Evolutionary conservation across 345 rosid species (phyloP).

Genomic region (Leavenworthia alabamica): DNA sequence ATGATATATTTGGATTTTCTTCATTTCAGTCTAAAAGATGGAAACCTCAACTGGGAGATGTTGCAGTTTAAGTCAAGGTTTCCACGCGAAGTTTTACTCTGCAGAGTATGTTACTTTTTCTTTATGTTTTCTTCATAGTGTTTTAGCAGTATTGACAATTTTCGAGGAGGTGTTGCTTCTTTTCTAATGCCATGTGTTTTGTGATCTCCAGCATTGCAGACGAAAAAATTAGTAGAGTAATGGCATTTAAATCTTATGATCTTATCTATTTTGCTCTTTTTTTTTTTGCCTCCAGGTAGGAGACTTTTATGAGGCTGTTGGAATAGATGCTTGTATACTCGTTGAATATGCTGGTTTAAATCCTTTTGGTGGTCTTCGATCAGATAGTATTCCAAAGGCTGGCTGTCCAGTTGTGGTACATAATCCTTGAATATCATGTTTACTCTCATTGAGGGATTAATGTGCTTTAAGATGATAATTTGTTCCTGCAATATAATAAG

Average conservation of each 20-base stretch:
- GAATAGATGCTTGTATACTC: conserved; percentile 92
- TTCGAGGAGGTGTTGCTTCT: background rate
- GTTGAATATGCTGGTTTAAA: conserved; percentile 96
- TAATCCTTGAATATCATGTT: background rate
- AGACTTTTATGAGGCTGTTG: conserved; percentile 90
- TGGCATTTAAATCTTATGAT: background rate
- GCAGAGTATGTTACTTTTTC: conserved; percentile 58
- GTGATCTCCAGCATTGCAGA: background rate
- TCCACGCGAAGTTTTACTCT: conserved; percentile 91
- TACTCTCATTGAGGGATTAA: background rate
- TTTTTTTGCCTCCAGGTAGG: conserved; percentile 60
- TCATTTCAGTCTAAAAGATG: conserved; percentile 73
- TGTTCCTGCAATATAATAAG: background rate
- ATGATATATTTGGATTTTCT: conserved; percentile 11
- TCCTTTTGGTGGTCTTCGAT: conserved; percentile 89
- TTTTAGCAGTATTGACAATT: background rate
- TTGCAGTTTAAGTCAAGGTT: conserved; percentile 88
- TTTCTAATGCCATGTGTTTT: background rate
- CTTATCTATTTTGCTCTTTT: no score
- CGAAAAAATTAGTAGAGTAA: background rate
- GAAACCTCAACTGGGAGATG: conserved; percentile 85
- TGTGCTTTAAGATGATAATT: background rate
- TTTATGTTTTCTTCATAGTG: background rate
- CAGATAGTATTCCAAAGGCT: conserved; percentile 87
- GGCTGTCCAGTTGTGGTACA: conserved; percentile 95